phyloP scores from a whole-genome alignment of 164 flowering plant genomes.

The Sedum album region DNA sequence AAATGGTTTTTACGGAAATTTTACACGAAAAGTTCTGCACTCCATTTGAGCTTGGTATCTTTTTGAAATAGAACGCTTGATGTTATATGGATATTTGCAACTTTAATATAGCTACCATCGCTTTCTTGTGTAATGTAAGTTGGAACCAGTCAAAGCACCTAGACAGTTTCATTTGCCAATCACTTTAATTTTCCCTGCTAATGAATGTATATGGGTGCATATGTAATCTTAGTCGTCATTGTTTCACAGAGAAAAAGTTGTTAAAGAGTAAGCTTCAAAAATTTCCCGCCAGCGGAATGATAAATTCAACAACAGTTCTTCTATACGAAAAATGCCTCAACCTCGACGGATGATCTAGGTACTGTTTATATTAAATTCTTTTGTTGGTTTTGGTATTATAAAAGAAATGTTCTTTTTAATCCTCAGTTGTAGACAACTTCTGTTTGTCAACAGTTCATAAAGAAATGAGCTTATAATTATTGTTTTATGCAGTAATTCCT shows the following conservation, averaged over 20 bases:
- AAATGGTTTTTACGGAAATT: too few species aligned
- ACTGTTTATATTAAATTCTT: not conserved
- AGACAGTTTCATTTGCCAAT: not conserved
- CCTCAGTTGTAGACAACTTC: not conserved
- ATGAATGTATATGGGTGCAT: not conserved
- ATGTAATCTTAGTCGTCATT: slow-evolving; percentile 2
- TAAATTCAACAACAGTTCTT: slow-evolving; percentile 22
- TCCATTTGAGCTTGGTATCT: too few species aligned
- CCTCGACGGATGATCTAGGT: slow-evolving; percentile 81
- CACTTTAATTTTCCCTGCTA: not conserved
- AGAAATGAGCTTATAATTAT: not conserved
- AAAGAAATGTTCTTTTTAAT: not conserved
- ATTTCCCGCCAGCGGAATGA: slow-evolving; percentile 41
- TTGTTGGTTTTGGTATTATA: not conserved
- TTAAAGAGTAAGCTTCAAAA: slow-evolving; percentile 62
- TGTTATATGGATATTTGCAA: not conserved
- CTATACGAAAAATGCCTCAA: slow-evolving; percentile 44
- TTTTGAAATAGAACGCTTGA: too few species aligned
- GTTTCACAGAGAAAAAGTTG: slow-evolving; percentile 66
- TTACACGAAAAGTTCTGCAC: too few species aligned
- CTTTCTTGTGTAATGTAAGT: too few species aligned
- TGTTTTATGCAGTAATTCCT: not conserved
- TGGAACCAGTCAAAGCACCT: not conserved
- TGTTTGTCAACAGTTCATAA: not conserved
- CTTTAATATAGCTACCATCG: not conserved